Conservation (phyloP, 331 rosid genomes). For the Quercus phellos region DNA sequence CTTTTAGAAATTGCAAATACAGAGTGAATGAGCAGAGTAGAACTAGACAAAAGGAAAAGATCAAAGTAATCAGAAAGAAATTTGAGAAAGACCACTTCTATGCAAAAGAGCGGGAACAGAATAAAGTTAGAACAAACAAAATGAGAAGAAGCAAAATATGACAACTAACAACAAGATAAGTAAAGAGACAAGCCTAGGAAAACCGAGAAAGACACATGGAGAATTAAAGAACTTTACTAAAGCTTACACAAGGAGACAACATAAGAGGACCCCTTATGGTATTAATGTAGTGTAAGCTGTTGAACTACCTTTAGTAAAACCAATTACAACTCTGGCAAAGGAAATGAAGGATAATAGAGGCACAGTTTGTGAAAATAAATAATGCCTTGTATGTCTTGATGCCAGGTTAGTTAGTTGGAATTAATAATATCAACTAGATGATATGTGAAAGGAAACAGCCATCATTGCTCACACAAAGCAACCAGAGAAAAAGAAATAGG, state of each 20-base stretch:
- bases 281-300: conserved; percentile 11
- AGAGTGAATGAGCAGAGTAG: neutral
- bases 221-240: conserved; percentile 19
- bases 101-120: neutral
- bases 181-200: conserved; percentile 11
- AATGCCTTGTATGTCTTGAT: conserved; percentile 3
- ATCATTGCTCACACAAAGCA: conserved; percentile 58
- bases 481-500: conserved; percentile 36
- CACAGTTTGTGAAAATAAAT: conserved; percentile 19
- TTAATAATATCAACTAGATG: conserved; percentile 30
- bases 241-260: conserved; percentile 30
- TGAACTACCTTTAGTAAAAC: conserved; percentile 28
- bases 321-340: conserved; percentile 16
- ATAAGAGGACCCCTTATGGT: conserved; percentile 21
- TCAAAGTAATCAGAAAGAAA: neutral
- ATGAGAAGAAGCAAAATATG: conserved; percentile 18
- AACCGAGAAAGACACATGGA: conserved; percentile 20
- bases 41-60: neutral
- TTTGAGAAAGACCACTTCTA: neutral
- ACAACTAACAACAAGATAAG: conserved; percentile 3
- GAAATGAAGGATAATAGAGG: conserved; percentile 19
- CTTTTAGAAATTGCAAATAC: neutral
- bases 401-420: conserved; percentile 25
- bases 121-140: neutral
- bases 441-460: conserved; percentile 50